Conservation (phyloP, 2,329 filamentous ascomycete genomes). For the Claviceps sp. region DNA sequence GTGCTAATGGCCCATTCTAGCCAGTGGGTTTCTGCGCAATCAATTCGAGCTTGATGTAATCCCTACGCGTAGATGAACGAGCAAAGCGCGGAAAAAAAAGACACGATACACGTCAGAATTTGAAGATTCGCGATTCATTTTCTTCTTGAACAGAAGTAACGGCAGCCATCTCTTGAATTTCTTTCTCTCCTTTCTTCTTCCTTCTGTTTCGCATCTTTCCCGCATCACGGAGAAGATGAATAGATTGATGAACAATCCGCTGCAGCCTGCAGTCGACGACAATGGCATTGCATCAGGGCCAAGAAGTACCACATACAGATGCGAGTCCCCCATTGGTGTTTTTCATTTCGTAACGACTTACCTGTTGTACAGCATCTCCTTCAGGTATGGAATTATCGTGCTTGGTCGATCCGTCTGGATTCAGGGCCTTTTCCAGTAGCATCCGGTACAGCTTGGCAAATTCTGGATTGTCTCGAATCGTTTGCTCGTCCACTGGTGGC, state of each 20-base stretch:
- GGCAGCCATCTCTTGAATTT: neutral
- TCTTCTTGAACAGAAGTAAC: neutral
- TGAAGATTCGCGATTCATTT: neutral
- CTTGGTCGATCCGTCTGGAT: conserved; percentile 44
- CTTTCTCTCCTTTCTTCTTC: neutral
- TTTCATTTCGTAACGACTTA: conserved; percentile 14
- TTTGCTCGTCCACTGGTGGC: conserved; percentile 40
- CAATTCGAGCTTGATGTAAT: conserved; percentile 33
- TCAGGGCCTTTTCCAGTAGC: conserved; percentile 39
- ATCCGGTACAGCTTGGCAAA: conserved; percentile 46
- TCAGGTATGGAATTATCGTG: conserved; percentile 35
- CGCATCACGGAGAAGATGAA: neutral
- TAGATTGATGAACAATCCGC: neutral
- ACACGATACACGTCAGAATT: neutral
- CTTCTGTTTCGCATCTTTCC: neutral
- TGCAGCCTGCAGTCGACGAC: neutral
- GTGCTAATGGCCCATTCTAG: conserved; percentile 36
- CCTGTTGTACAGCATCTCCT: conserved; percentile 34
- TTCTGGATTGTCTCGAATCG: conserved; percentile 43
- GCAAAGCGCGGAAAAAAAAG: neutral
- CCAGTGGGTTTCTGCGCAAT: conserved; percentile 35
- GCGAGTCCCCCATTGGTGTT: too few relatives aligned
- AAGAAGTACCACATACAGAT: neutral
- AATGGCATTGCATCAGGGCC: neutral
- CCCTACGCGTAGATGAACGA: conserved; percentile 22